Conservation (phyloP, 495 filamentous ascomycete genomes). For the Talaromyces stipitatus region DNA sequence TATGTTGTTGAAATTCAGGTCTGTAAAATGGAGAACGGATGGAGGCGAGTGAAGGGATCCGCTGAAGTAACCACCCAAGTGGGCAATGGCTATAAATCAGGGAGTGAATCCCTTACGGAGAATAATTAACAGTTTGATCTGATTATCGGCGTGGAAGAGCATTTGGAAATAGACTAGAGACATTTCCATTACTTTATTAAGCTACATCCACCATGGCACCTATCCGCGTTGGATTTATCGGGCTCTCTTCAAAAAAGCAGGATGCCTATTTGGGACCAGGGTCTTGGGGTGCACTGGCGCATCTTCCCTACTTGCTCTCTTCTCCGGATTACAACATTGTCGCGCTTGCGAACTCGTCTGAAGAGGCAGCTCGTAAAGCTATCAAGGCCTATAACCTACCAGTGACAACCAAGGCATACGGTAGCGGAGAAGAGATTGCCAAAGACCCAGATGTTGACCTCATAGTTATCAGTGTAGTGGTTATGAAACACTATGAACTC, state of each 20-base stretch:
- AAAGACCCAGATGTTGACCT: slow-evolving; percentile 48
- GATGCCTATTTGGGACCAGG: slow-evolving; percentile 44
- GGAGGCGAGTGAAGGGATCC: neutral
- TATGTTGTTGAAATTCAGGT: neutral
- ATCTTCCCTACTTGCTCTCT: slow-evolving; percentile 39
- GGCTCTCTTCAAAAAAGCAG: slow-evolving; percentile 36
- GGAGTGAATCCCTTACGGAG: neutral
- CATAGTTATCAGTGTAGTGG: slow-evolving; percentile 27
- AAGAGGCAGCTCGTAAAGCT: slow-evolving; percentile 36
- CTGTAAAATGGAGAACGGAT: neutral
- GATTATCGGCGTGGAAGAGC: too few species aligned
- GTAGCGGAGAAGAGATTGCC: slow-evolving; percentile 39
- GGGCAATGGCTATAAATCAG: neutral
- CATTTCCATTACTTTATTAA: too few species aligned
- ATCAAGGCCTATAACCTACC: slow-evolving; percentile 36
- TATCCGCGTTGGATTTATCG: slow-evolving; percentile 47
- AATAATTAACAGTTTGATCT: neutral
- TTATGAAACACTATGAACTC: slow-evolving; percentile 38
- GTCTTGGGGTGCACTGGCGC: slow-evolving; percentile 30
- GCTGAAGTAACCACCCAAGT: neutral
- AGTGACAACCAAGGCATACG: slow-evolving; percentile 37
- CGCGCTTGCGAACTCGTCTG: slow-evolving; percentile 50
- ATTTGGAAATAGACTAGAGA: too few species aligned
- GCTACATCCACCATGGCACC: slow-evolving; percentile 35
- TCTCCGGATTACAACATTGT: slow-evolving; percentile 42